Evolutionary conservation across 1,284 basidiomycete genomes (phyloP), one percentile per base, ranked within the genome.

Genomic region (Phylloboletellus chloephorus): DNA sequence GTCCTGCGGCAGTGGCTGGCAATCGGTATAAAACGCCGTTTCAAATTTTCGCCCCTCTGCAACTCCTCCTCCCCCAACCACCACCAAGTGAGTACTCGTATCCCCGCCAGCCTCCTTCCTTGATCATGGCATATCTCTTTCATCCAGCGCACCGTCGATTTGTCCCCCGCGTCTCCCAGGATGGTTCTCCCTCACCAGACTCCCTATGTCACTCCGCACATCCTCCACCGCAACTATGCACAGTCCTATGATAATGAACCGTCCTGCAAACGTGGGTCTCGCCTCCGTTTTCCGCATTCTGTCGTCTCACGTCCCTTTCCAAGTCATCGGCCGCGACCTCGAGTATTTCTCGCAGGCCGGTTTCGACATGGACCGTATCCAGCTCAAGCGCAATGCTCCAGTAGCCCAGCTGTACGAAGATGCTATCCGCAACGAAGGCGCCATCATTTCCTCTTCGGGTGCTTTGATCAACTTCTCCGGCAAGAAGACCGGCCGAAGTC

Each of bases 401-500:
- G 86, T 93, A 41, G 92, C 95, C 4, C 79, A 88, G 62, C 83
- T 99, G 34, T 99, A 99, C 71, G 95, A 99, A 66, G 96, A 99
- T 60, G 95, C 95, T 58, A 87, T 98, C 71, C 82, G 88, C 56
- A 96, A 98, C 67, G 95, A 98, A 66, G 94, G 95, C 50, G 95
- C 95, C 57, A 88, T 98, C 71, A 91, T 99, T 71, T 95, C 96
- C 38, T 85, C 88, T 26, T 90, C 83, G 13, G 95, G 96, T 51
- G 94, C 95, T 16, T 74, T 99, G 55, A 99, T 99, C 82, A 99
- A 99, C 79, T 98, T 98, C 63, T 97, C 93, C 12, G 95, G 95
- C 33, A 98, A 98, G 78, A 99, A 99, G 78, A 98, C 96, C 3
- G 96, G 96, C 49, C 82, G 96, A 43, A 88, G 83, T 57, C 95